phyloP scores from a whole-genome alignment of 768 basidiomycete genomes.

The Sarcomyxa edulis region DNA sequence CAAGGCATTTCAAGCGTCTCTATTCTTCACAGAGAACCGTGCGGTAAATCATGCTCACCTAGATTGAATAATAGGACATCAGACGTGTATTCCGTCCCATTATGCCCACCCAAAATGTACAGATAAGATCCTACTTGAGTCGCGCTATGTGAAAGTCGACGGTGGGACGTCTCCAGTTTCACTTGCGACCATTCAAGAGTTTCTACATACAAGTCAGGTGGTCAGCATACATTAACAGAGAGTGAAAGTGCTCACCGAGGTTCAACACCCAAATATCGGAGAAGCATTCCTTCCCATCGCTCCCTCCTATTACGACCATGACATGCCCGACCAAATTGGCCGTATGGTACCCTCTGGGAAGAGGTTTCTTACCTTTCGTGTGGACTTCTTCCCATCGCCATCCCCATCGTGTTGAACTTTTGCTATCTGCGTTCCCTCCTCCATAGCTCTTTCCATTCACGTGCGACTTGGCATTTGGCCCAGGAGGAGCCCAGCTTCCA shows the following conservation, averaged over 20 bases:
- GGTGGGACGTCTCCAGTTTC: slow-evolving; percentile 28
- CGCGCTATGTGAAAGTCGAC: slow-evolving; percentile 75
- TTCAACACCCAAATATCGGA: slow-evolving; percentile 85
- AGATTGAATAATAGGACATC: slow-evolving; percentile 85
- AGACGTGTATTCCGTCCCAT: slow-evolving; percentile 65
- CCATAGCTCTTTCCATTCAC: slow-evolving; percentile 32
- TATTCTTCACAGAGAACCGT: background rate
- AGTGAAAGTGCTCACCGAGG: slow-evolving; percentile 51
- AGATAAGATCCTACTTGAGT: slow-evolving; percentile 92
- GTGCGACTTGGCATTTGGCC: no score
- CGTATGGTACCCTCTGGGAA: slow-evolving; percentile 82
- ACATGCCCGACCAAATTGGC: slow-evolving; percentile 81
- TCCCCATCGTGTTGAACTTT: background rate
- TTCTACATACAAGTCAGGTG: slow-evolving; percentile 21
- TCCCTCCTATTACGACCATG: slow-evolving; percentile 89
- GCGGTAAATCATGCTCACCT: slow-evolving; percentile 36
- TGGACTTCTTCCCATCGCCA: slow-evolving; percentile 58
- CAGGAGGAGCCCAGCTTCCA: slow-evolving; percentile 11
- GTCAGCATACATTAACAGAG: background rate
- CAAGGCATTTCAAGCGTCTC: background rate
- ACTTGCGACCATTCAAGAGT: slow-evolving; percentile 41
- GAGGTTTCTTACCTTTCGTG: slow-evolving; percentile 51
- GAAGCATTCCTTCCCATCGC: slow-evolving; percentile 86
- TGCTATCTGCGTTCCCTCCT: slow-evolving; percentile 3
- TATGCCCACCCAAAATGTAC: slow-evolving; percentile 86